Conservation (phyloP, 2,329 filamentous ascomycete genomes). For the Verticillium isaacii region DNA sequence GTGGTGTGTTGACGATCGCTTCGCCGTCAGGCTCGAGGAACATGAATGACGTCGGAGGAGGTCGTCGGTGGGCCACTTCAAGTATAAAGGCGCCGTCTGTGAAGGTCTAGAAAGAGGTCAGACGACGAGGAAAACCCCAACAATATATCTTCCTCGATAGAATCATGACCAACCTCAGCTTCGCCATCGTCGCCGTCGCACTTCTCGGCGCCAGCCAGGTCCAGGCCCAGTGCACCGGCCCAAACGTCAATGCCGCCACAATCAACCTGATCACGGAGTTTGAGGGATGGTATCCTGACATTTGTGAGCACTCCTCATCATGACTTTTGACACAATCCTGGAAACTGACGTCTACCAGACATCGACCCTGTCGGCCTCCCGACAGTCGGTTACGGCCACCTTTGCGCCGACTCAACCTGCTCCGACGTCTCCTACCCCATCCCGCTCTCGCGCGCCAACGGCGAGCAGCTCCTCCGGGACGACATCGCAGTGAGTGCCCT, state of each 20-base stretch:
- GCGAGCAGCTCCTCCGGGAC: constrained; percentile 30
- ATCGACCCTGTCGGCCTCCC: constrained; percentile 39
- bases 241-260: constrained; percentile 6
- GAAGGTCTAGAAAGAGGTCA: not conserved
- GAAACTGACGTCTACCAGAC: constrained; percentile 8
- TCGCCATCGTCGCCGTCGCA: constrained; percentile 3
- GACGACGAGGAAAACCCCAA: not conserved
- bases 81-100: not conserved
- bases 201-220: constrained; percentile 4
- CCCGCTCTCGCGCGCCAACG: constrained; percentile 35
- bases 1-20: not conserved
- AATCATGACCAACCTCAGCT: not conserved
- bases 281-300: constrained; percentile 7
- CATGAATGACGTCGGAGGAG: not conserved
- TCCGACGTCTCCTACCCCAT: constrained; percentile 39
- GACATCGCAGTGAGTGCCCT: constrained; percentile 24
- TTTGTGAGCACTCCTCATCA: constrained; percentile 1
- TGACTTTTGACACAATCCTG: not conserved
- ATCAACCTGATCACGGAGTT: constrained; percentile 8
- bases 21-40: not conserved
- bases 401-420: constrained; percentile 35
- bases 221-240: constrained; percentile 6
- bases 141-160: not conserved
- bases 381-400: constrained; percentile 46
- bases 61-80: not conserved